These are phyloP conservation scores for Nitzschia inconspicua DNA, from an alignment of 108 stramenopile genomes.

Conservation along the genomic window DNA sequence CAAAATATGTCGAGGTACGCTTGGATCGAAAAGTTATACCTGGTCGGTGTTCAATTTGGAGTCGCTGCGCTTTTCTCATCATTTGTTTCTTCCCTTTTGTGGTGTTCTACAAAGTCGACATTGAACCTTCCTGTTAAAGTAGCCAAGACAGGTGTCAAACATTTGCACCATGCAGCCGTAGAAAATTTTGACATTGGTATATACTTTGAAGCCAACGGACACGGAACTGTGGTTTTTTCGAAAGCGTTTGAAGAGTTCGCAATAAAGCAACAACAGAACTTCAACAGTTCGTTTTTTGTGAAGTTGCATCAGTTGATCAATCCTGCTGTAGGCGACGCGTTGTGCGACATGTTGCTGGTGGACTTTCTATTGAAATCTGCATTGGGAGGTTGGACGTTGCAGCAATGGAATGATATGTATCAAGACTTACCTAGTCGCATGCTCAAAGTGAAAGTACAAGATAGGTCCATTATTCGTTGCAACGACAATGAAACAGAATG, in stretches of 20 bases:
- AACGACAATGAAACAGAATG: slow-evolving; percentile 91
- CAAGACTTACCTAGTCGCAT: slow-evolving; percentile 92
- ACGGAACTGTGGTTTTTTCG: slow-evolving; percentile 95
- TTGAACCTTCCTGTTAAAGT: slow-evolving; percentile 48
- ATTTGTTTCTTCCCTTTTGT: too few relatives aligned
- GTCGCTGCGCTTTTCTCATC: too few relatives aligned
- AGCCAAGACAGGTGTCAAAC: slow-evolving; percentile 97
- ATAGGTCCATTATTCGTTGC: slow-evolving; percentile 77
- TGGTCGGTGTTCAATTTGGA: background rate
- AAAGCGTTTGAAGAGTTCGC: slow-evolving; percentile 15
- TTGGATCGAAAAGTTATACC: too few relatives aligned
- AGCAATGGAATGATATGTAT: slow-evolving; percentile 84
- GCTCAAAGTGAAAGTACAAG: slow-evolving; percentile 89
- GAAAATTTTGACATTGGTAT: slow-evolving; percentile 94
- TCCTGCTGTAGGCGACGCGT: slow-evolving; percentile 97
- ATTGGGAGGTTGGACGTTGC: slow-evolving; percentile 56
- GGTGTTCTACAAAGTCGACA: background rate
- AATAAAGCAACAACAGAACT: slow-evolving; percentile 26
- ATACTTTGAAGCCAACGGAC: slow-evolving; percentile 99
- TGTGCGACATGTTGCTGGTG: slow-evolving; percentile 92
- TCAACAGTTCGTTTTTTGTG: slow-evolving; percentile 27
- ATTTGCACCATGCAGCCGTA: slow-evolving; percentile 91
- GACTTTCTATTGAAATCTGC: slow-evolving; percentile 70
- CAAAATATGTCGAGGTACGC: slow-evolving; percentile 70
- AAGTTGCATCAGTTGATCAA: slow-evolving; percentile 70